Percentiles rank a stretch among this genome's conserved stretches.
Conservation (phyloP, 1,284 basidiomycete species). For the Hortiboletus rubellus region DNA sequence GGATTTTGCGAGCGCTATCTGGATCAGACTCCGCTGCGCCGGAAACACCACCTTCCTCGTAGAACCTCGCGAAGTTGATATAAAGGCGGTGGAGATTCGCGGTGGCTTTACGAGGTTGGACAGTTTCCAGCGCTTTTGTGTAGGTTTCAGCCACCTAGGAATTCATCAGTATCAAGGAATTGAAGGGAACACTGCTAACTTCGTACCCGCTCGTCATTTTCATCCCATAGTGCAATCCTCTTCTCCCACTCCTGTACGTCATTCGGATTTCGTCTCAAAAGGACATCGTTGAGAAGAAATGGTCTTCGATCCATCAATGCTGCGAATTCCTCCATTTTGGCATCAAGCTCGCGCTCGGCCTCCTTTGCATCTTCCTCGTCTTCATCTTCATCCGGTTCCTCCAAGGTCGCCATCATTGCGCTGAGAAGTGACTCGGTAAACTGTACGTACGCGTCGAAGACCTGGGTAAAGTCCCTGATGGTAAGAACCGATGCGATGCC, state of each 20-base stretch:
- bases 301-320: constrained; percentile 93
- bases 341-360: constrained; percentile 85
- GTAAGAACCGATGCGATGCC: constrained; percentile 88
- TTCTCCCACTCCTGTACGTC: constrained; percentile 99
- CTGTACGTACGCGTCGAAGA: constrained; percentile 96
- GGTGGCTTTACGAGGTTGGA: constrained; percentile 89
- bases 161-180: constrained; percentile 3
- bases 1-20: constrained; percentile 84
- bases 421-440: constrained; percentile 92
- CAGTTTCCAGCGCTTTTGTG: constrained; percentile 83
- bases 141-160: constrained; percentile 88
- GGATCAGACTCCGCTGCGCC: constrained; percentile 81
- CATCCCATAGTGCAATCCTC: constrained; percentile 89
- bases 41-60: constrained; percentile 89
- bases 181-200: neutral
- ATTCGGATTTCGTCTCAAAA: constrained; percentile 92
- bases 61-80: constrained; percentile 96
- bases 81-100: constrained; percentile 91
- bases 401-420: constrained; percentile 87
- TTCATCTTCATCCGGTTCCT: constrained; percentile 67
- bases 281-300: constrained; percentile 95
- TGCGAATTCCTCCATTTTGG: constrained; percentile 92
- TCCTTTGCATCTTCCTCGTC: constrained; percentile 77
- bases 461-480: constrained; percentile 96
- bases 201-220: constrained; percentile 86